Evolutionary conservation across 2,329 filamentous ascomycete genomes (phyloP).

Genomic region (Helotiales sp.): DNA sequence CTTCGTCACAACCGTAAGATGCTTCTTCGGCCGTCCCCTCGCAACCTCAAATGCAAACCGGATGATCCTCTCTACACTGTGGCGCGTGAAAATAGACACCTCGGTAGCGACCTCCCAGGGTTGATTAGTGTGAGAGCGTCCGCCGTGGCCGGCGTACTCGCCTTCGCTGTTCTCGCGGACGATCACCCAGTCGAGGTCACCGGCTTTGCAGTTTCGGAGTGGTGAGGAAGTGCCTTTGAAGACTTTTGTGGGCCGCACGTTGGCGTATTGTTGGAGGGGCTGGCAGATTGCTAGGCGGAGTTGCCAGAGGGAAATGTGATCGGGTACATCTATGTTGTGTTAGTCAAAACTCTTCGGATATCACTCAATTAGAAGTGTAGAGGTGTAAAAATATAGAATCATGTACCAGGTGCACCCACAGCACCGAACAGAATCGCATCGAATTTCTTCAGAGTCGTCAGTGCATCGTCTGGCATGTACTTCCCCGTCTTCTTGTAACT

Average conservation of each 20-base stretch:
- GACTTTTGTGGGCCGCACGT: conserved; percentile 65
- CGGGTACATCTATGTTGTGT: conserved; percentile 56
- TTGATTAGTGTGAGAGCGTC: conserved; percentile 59
- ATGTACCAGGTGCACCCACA: conserved; percentile 59
- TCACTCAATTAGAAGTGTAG: neutral
- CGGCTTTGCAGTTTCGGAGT: conserved; percentile 48
- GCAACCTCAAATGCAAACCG: conserved; percentile 66
- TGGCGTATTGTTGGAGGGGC: conserved; percentile 68
- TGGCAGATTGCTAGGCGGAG: conserved; percentile 68
- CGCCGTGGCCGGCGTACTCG: conserved; percentile 55
- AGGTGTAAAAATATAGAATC: too few species aligned
- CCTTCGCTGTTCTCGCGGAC: conserved; percentile 70
- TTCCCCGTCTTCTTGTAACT: conserved; percentile 62
- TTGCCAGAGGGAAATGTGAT: conserved; percentile 70
- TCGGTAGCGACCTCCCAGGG: conserved; percentile 66
- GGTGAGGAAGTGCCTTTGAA: conserved; percentile 63
- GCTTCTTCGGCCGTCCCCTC: conserved; percentile 57
- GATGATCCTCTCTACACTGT: conserved; percentile 64
- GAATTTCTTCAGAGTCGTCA: conserved; percentile 58
- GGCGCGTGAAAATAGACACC: conserved; percentile 65
- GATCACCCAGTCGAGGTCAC: conserved; percentile 68
- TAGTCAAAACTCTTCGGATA: neutral
- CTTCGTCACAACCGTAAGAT: conserved; percentile 67
- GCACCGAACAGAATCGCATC: conserved; percentile 66
- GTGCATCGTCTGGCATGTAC: conserved; percentile 63